phyloP scores from a whole-genome alignment of 2,329 filamentous ascomycete species.

The Penicillium palitans region DNA sequence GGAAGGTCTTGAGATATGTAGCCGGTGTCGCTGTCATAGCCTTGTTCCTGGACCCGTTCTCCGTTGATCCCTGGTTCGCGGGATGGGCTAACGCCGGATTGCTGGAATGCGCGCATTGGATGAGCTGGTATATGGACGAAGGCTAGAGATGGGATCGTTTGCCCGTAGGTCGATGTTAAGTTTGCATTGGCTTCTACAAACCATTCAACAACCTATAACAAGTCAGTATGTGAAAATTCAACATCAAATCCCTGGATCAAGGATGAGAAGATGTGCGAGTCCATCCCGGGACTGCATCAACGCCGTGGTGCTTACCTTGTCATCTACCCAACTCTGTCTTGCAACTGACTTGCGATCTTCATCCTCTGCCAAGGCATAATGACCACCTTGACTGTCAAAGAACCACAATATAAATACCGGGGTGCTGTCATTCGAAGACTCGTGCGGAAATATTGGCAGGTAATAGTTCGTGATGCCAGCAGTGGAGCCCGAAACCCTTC shows the following conservation, averaged over 20 bases:
- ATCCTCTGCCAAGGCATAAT: slow-evolving; percentile 47
- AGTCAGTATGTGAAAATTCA: not conserved
- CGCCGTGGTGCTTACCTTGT: slow-evolving; percentile 28
- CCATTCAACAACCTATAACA: slow-evolving; percentile 43
- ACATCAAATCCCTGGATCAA: not conserved
- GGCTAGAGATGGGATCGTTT: slow-evolving; percentile 51
- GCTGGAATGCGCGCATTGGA: slow-evolving; percentile 45
- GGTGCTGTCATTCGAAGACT: slow-evolving; percentile 34
- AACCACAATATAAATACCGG: slow-evolving; percentile 65
- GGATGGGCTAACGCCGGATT: slow-evolving; percentile 45
- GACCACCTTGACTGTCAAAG: slow-evolving; percentile 66
- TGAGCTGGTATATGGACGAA: slow-evolving; percentile 58
- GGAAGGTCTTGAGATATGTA: slow-evolving; percentile 54
- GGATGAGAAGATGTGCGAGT: not conserved
- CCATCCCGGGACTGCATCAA: no score
- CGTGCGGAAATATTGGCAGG: slow-evolving; percentile 51
- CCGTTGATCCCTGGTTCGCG: slow-evolving; percentile 51
- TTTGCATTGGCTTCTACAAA: slow-evolving; percentile 39
- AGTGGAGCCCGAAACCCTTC: slow-evolving; percentile 42
- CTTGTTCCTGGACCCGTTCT: slow-evolving; percentile 42
- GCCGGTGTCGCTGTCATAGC: slow-evolving; percentile 13
- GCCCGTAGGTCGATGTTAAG: slow-evolving; percentile 33
- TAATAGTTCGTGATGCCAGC: slow-evolving; percentile 57
- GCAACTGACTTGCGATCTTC: slow-evolving; percentile 27
- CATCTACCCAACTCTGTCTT: slow-evolving; percentile 49